These are phyloP conservation scores for Papiliotrema laurentii DNA, from an alignment of 1,284 basidiomycete species.

Conservation along the genomic window DNA sequence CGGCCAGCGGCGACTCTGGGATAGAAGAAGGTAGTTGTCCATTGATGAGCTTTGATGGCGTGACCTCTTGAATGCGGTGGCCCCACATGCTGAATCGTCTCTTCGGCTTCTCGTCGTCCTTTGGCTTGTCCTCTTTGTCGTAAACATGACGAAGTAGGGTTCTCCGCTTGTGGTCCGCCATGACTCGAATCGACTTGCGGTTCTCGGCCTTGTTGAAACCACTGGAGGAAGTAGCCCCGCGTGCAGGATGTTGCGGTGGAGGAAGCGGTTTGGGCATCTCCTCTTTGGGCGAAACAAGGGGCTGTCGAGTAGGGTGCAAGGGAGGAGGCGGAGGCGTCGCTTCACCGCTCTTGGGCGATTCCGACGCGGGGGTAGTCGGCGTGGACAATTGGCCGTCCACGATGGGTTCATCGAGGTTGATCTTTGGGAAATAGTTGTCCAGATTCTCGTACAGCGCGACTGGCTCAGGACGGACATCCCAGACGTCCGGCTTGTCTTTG, in stretches of 20 bases:
- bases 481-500: constrained; percentile 44
- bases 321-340: constrained; percentile 45
- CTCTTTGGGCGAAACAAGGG: constrained; percentile 12
- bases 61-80: constrained; percentile 87
- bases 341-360: constrained; percentile 25
- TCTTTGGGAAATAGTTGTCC: constrained; percentile 92
- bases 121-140: constrained; percentile 42
- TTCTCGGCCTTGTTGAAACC: constrained; percentile 54
- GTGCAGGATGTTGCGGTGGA: constrained; percentile 13
- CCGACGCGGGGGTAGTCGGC: constrained; percentile 54
- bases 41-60: constrained; percentile 56
- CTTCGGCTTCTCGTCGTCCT: constrained; percentile 46
- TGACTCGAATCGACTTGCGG: constrained; percentile 73
- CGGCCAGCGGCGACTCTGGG: constrained; percentile 27
- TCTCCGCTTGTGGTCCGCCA: constrained; percentile 56
- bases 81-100: constrained; percentile 86
- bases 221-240: constrained; percentile 6
- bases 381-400: constrained; percentile 72
- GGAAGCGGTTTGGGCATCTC: constrained; percentile 14
- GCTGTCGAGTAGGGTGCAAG: constrained; percentile 28
- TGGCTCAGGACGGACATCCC: constrained; percentile 84
- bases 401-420: constrained; percentile 93
- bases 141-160: constrained; percentile 49
- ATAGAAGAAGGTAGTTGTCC: constrained; percentile 48
- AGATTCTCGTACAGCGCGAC: constrained; percentile 92